Evolutionary conservation across 1,139 yeast genomes (phyloP).

Genomic region (Taphrina deformans): DNA sequence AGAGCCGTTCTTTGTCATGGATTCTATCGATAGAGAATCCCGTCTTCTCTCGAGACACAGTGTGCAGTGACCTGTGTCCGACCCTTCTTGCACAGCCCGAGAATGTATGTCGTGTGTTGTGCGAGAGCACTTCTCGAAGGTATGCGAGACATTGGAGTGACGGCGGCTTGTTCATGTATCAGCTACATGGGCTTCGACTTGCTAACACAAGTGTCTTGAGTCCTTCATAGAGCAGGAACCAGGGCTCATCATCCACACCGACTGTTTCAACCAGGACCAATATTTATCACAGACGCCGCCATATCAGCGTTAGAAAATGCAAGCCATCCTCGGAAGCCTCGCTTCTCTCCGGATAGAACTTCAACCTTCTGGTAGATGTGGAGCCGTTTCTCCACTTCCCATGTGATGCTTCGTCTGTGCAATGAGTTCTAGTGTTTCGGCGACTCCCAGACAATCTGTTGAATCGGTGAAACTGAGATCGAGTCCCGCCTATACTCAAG

Average conservation of each 20-base stretch:
- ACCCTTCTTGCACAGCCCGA: neutral
- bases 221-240: no score
- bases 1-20: neutral
- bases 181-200: neutral
- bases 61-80: neutral
- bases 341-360: neutral
- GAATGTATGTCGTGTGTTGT: neutral
- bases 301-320: neutral
- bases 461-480: no score
- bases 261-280: neutral
- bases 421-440: no score
- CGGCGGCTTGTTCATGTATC: slow-evolving; percentile 2
- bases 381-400: slow-evolving; percentile 6
- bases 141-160: slow-evolving; percentile 11
- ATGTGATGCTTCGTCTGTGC: no score
- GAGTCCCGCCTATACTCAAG: no score
- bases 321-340: neutral
- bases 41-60: no score
- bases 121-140: neutral
- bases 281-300: neutral
- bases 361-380: neutral
- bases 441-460: no score
- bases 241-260: neutral
- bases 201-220: neutral
- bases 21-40: no score